Base-by-base conservation (phyloP, 768 basidiomycete species). In the Tulasnella sp. region DNA sequence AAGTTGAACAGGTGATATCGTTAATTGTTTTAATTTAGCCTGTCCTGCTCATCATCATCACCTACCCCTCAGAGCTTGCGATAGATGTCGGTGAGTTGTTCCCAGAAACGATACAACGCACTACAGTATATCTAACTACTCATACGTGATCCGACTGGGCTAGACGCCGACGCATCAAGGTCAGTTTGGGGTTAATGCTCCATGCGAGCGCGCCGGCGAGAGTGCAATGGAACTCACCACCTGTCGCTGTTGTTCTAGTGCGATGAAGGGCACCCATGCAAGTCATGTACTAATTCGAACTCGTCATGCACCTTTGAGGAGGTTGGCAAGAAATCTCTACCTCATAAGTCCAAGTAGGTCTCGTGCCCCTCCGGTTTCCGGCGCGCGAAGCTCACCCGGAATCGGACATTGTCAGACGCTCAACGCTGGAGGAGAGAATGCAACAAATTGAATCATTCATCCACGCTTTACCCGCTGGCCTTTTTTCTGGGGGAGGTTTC, bases 231-330 rank as follows among this genome's bases (percentile, higher is more conserved):
- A 25, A 34, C 58, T 64, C 58, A 64, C 71, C 38, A 45, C 71
- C 49, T 72, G 49, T 45, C 71, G 45, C 38, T 14, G 36, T 45
- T 39, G 38, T 39, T 45, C 52, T 25, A 76, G 80, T 94, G 93
- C 81, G 93, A 94, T 79, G 93, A 94, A 82, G 93, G 93, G 0
- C 92, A 93, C 81, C 93, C 93, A 40, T 94, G 93, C 82, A 92
- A 94, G 83, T 92, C 93, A 15, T 94, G 93, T 82, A 83, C 93
- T n/a, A 90, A 91, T 7, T 91, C 93, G 14, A 91, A 87, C 80
- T 93, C 93, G 2, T 84, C 91, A 9, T 94, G 93, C 79, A 94
- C 93, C 0, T 94, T 94, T 80, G 93, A 94, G 82, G 93, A 94
- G 82, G 91, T 92, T 2, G 92, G 92, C 2, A 94, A 94, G 84